A percentile compares a stretch with the other conserved stretches of the same genome.
Conservation (phyloP, 768 basidiomycete species). For the Trichaptum fuscoviolaceum region DNA sequence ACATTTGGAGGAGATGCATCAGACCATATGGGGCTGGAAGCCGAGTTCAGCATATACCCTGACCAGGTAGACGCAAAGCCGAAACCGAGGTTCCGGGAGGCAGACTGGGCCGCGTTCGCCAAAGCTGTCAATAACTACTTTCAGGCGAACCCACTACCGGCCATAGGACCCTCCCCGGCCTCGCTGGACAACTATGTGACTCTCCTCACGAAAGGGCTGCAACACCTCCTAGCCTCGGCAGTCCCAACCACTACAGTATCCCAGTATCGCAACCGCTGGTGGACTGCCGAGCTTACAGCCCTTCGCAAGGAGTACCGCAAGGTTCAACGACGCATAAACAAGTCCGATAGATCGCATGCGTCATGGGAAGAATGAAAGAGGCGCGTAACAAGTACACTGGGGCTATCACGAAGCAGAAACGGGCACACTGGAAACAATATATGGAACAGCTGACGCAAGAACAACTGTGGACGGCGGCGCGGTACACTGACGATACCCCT, state of each 20-base stretch:
- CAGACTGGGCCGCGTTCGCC: background rate
- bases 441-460: slow-evolving; percentile 14
- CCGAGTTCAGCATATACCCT: background rate
- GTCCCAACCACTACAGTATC: background rate
- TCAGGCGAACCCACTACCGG: background rate
- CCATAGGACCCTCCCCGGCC: background rate
- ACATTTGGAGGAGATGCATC: too few relatives aligned
- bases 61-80: background rate
- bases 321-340: too few relatives aligned
- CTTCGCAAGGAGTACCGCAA: too few relatives aligned
- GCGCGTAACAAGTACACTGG: slow-evolving; percentile 12
- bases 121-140: background rate
- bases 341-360: too few relatives aligned
- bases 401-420: slow-evolving; percentile 14
- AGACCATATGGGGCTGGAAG: background rate
- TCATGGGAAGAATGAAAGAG: background rate
- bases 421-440: slow-evolving; percentile 20
- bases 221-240: background rate
- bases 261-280: slow-evolving; percentile 1
- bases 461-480: slow-evolving; percentile 17
- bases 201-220: background rate
- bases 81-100: background rate
- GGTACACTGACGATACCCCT: slow-evolving; percentile 12
- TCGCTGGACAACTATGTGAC: background rate
- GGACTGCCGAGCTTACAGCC: too few relatives aligned